These are phyloP conservation scores for Bipolaris oryzae DNA, from an alignment of 2,329 filamentous ascomycete species.

Conservation along the genomic window DNA sequence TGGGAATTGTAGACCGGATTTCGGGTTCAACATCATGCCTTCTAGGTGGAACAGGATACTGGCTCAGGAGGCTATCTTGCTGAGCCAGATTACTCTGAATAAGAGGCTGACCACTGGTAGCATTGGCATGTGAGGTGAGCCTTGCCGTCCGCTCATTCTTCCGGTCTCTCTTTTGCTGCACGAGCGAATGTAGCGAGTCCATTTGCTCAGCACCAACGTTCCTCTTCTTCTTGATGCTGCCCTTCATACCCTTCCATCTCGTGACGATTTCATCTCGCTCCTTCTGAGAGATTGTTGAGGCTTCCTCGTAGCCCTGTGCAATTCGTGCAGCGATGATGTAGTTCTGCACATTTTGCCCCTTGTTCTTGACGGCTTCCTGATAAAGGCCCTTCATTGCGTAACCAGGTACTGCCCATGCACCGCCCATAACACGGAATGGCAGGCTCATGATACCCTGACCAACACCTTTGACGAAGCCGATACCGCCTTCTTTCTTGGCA, in stretches of 20 bases:
- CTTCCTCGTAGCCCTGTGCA: constrained; percentile 74
- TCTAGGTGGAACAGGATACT: constrained; percentile 15
- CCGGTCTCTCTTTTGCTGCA: constrained; percentile 43
- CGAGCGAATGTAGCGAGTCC: constrained; percentile 56
- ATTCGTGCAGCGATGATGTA: constrained; percentile 81
- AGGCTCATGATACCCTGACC: constrained; percentile 84
- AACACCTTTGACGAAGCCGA: constrained; percentile 77
- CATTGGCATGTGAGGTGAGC: constrained; percentile 16
- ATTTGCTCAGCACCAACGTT: constrained; percentile 57
- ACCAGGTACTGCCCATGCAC: constrained; percentile 67
- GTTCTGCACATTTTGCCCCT: constrained; percentile 73
- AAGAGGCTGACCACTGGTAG: constrained; percentile 24
- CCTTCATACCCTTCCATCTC: constrained; percentile 67
- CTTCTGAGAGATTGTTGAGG: constrained; percentile 58
- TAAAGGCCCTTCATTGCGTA: constrained; percentile 85
- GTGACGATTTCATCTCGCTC: constrained; percentile 69
- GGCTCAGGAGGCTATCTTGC: constrained; percentile 23
- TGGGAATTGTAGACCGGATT: constrained; percentile 24
- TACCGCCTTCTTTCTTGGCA: constrained; percentile 66
- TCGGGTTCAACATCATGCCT: constrained; percentile 18
- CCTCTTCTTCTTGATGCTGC: constrained; percentile 63
- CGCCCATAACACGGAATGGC: constrained; percentile 80
- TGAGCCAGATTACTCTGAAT: constrained; percentile 21
- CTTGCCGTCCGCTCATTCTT: constrained; percentile 45
- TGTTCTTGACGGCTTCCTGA: constrained; percentile 73